Evolutionary conservation across 169 alveolate genomes (phyloP).

Genomic region (Cyclospora cayetanensis): DNA sequence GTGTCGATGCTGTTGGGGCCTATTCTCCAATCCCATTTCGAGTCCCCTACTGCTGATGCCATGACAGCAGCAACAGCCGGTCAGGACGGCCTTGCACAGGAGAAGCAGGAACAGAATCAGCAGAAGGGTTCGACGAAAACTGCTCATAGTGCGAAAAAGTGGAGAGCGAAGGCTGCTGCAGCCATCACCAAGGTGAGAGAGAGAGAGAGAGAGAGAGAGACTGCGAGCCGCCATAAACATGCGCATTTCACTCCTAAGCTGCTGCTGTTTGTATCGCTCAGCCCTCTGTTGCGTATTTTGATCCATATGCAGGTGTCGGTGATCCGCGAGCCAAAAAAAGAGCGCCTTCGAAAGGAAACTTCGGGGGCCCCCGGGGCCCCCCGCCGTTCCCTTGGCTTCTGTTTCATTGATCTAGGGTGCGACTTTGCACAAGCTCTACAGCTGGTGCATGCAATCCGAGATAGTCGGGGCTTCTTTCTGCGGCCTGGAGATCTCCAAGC

Average conservation of each 20-base stretch:
- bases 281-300: background rate
- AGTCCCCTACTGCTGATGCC: background rate
- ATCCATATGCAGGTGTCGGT: background rate
- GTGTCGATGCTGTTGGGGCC: background rate
- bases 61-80: background rate
- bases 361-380: background rate
- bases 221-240: too few relatives aligned
- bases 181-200: background rate
- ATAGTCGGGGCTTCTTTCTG: background rate
- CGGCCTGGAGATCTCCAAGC: background rate
- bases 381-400: background rate
- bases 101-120: background rate
- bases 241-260: too few relatives aligned
- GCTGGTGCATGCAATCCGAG: background rate
- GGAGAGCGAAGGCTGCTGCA: background rate
- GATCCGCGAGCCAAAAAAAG: background rate
- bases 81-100: background rate
- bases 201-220: too few relatives aligned
- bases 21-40: background rate
- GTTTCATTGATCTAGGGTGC: background rate
- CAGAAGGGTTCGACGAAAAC: background rate
- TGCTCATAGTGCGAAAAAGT: background rate
- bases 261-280: too few relatives aligned
- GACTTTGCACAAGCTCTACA: background rate
- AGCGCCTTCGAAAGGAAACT: too few relatives aligned